Evolutionary conservation across 306 rosid genomes (phyloP), one percentile per base, ranked within the genome.

Genomic region (Prunus mira): DNA sequence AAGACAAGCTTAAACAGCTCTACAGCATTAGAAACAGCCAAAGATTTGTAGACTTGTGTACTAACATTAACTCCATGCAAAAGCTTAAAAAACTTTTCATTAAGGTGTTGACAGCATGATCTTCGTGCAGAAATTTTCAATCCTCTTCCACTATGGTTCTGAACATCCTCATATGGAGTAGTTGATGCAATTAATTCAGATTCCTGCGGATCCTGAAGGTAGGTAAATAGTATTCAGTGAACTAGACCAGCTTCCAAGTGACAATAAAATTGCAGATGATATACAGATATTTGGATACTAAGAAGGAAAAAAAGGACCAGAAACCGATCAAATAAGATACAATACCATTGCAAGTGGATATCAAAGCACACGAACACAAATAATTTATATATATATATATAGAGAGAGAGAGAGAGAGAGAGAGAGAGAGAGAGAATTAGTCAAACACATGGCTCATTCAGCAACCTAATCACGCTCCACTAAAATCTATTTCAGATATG

Each of bases 1-100:
- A 95, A 95, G 72, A 95, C 91, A 80, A 95, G 97, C 89, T 95
- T 95, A 87, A 95, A 95, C 52, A 95, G 90, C 89, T 95, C 97
- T 78, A 95, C 96, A 49, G 91, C 97, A 86, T 90, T 95, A 68
- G 99, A 89, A 83, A 95, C 82, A 71, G 99, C 97, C 89, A 95
- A 81, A 58, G 99, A 92, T 72, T 89, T 87, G 46, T 84, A 76
- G 61, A 92, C 91, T 83, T 87, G 87, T 85, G 84, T 85, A 73
- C 81, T 79, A 70, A 79, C 84, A 83, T 83, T 82, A 69, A 84
- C 85, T 71, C 82, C 82, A 76, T 79, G 83, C 77, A 90, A 75
- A 84, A 89, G 84, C 85, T 82, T 85, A 27, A 82, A 85, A 71
- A 89, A 80, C 52, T 86, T 88, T 82, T 84, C 88, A 77, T 88